These are phyloP conservation scores for Naganishia friedmannii DNA, from an alignment of 768 basidiomycete genomes.

Conservation along the genomic window DNA sequence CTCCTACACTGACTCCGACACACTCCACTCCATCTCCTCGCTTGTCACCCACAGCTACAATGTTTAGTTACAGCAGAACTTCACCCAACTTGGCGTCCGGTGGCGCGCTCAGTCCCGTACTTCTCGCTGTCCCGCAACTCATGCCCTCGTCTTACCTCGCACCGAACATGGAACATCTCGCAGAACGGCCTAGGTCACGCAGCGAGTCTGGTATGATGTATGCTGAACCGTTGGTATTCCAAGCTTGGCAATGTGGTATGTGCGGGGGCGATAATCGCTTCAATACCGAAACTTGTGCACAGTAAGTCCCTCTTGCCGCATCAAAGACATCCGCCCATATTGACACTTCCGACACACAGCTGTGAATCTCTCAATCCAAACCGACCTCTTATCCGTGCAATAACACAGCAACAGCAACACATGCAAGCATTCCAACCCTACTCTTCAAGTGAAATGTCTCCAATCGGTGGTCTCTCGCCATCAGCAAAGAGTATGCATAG, in stretches of 20 bases:
- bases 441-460: constrained; percentile 3
- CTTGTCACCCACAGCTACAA: neutral
- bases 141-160: neutral
- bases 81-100: neutral
- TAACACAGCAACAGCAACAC: constrained; percentile 21
- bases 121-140: constrained; percentile 3
- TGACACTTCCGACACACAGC: neutral
- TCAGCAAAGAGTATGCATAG: neutral
- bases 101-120: neutral
- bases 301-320: neutral
- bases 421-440: constrained; percentile 8
- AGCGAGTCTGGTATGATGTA: neutral
- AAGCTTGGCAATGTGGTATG: constrained; percentile 9
- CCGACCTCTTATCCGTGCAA: constrained; percentile 22
- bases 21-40: neutral
- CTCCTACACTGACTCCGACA: neutral
- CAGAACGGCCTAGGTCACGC: neutral
- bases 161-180: neutral
- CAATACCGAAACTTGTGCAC: constrained; percentile 19
- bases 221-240: neutral
- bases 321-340: neutral
- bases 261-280: constrained; percentile 6
- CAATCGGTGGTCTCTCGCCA: neutral
- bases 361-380: constrained; percentile 21
- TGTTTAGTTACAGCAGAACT: constrained; percentile 6